Conservation (phyloP, 2,329 filamentous ascomycete species). For the Aspergillus sp. region DNA sequence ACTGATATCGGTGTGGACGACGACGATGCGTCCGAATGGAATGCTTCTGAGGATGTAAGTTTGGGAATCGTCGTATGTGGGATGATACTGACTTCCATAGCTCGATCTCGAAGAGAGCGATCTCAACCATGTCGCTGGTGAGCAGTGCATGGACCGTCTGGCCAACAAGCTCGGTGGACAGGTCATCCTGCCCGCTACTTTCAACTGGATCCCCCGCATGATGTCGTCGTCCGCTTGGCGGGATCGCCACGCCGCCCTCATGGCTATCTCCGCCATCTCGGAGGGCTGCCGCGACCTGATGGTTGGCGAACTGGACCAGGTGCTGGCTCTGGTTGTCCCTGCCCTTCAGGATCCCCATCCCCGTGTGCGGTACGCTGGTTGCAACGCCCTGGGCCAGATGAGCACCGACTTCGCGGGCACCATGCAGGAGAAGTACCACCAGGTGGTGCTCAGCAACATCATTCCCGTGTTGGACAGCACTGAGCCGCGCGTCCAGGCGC, state of each 20-base stretch:
- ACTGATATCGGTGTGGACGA: constrained; percentile 94
- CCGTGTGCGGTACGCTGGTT: constrained; percentile 93
- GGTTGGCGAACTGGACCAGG: constrained; percentile 90
- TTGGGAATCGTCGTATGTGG: not conserved
- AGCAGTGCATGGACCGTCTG: constrained; percentile 96
- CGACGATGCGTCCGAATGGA: constrained; percentile 92
- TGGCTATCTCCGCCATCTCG: constrained; percentile 98
- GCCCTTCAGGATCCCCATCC: constrained; percentile 86
- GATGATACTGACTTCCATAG: constrained; percentile 38
- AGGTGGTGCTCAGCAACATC: constrained; percentile 81
- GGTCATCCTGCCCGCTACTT: constrained; percentile 87
- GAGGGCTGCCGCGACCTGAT: constrained; percentile 95
- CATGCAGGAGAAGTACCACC: constrained; percentile 96
- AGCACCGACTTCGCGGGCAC: constrained; percentile 97
- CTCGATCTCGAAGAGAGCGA: constrained; percentile 95
- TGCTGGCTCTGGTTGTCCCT: constrained; percentile 90
- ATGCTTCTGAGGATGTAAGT: constrained; percentile 81
- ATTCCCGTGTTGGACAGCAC: constrained; percentile 87
- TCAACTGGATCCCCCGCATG: constrained; percentile 96
- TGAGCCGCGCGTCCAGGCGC: constrained; percentile 91
- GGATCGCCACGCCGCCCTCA: constrained; percentile 91
- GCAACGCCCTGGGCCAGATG: constrained; percentile 99
- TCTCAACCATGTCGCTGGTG: constrained; percentile 93
- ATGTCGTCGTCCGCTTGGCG: constrained; percentile 93
- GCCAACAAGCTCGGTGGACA: constrained; percentile 97